These are phyloP conservation scores for Leccinum fuscescens DNA, from an alignment of 1,284 basidiomycete genomes.

Conservation along the genomic window DNA sequence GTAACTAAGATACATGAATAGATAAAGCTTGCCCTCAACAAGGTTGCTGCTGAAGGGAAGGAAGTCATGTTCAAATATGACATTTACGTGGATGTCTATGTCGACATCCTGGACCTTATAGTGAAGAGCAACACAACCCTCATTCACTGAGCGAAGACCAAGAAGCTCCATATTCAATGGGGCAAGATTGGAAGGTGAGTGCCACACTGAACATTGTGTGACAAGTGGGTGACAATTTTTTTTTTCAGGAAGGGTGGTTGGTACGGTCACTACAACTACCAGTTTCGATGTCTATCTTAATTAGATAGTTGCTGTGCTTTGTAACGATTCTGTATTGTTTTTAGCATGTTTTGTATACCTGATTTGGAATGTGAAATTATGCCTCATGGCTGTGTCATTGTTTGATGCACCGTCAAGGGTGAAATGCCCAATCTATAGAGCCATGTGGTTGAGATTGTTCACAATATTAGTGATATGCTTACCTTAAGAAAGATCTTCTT, in stretches of 20 bases:
- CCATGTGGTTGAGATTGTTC: no score
- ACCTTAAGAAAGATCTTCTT: no score
- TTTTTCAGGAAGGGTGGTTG: slow-evolving; percentile 1
- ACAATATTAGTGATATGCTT: no score
- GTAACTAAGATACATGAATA: not conserved
- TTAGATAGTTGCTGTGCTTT: not conserved
- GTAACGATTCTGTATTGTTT: not conserved
- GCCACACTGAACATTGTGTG: not conserved
- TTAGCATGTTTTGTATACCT: not conserved
- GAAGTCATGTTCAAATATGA: slow-evolving; percentile 12
- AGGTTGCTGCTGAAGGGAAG: not conserved
- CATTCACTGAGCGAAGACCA: slow-evolving; percentile 6
- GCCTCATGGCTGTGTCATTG: no score
- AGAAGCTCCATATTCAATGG: not conserved
- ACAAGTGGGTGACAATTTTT: not conserved
- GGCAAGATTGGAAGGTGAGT: not conserved
- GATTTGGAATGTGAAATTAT: not conserved
- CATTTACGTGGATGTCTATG: slow-evolving; percentile 2
- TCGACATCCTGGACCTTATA: slow-evolving; percentile 6
- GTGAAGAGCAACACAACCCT: slow-evolving; percentile 2
- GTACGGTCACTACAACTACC: not conserved
- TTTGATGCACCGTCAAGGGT: no score
- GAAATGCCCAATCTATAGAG: no score
- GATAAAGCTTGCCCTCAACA: not conserved
- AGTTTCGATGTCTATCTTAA: slow-evolving; percentile 4